These are phyloP conservation scores for Ogataea nakhonphanomensis DNA, from an alignment of 805 yeast species.

Conservation along the genomic window DNA sequence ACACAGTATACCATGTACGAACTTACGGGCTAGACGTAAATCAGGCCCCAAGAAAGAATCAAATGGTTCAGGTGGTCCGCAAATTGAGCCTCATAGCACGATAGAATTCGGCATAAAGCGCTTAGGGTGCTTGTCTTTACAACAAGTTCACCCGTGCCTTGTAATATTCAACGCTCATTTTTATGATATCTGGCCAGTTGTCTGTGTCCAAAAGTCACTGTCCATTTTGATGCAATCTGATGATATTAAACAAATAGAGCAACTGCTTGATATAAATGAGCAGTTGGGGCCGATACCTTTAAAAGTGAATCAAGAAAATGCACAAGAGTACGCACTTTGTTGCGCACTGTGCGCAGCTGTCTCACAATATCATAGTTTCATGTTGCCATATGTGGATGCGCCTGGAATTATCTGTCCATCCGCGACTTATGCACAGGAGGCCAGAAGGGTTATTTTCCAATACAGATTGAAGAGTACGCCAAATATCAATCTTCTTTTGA, in stretches of 20 bases:
- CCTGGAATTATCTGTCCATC: background rate
- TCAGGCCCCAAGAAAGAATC: background rate
- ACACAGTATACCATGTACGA: background rate
- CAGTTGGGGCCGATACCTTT: background rate
- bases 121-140: background rate
- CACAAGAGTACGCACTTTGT: constrained; percentile 1
- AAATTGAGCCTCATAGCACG: no score
- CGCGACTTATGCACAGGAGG: background rate
- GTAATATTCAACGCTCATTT: background rate
- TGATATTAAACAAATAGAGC: background rate
- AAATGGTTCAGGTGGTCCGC: no score
- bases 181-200: background rate
- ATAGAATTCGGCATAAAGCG: no score
- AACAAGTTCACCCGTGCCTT: background rate
- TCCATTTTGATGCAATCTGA: background rate
- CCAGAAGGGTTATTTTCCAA: background rate
- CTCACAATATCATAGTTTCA: constrained; percentile 1
- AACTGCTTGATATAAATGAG: background rate
- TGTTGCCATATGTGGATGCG: background rate
- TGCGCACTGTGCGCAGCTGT: background rate
- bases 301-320: background rate
- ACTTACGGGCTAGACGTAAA: background rate
- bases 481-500: background rate
- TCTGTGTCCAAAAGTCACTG: background rate
- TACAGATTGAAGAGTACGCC: background rate